Evolutionary conservation across 768 basidiomycete species (phyloP), one percentile per base, ranked within the genome.

Genomic region (Tricholoma furcatifolium): DNA sequence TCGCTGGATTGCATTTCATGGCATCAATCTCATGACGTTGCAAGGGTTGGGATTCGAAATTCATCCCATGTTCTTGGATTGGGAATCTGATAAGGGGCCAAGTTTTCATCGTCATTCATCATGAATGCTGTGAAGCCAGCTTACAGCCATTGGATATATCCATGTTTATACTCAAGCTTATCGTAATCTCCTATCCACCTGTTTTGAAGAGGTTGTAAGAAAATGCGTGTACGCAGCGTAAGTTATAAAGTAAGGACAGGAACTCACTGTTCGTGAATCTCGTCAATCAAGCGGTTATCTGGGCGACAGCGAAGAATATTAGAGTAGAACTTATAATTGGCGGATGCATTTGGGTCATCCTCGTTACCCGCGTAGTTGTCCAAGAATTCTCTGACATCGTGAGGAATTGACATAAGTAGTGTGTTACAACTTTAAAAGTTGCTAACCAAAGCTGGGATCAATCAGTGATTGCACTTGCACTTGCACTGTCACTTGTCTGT

Each of bases 111-210:
- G 27, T 27, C 42, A 45, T 9, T 32, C 32, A 12, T 32, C 32
- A 12, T 7, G 35, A 31, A 46, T 23, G 21, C 17, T 30, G 17
- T 20, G 32, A 32, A 48, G 38, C 48, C 30, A 40, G 71, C 87
- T 61, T 69, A 89, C 84, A 91, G 65, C 88, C 89, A 91, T 62
- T 91, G 88, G 40, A 91, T 85, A 64, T 79, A 90, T 1, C 82
- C 83, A 61, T 91, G 89, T 52, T 83, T 82, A 57, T 71, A 65
- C 65, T 91, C 89, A 27, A 91, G 72, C 55, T 72, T 79, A 27
- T 67, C 62, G 58, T 85, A 85, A 60, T 89, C 75, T 5, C 81
- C 82, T 50, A 74, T 60, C 86, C 87, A 91, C 59, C 88, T 89
- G 48, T 31, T 18, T 27, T 49, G 35, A n/a, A 39, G n/a, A 15